Evolutionary conservation across 2,329 filamentous ascomycete species (phyloP), one percentile per base, ranked within the genome.

Genomic region (Ophiosphaerella herpotricha): DNA sequence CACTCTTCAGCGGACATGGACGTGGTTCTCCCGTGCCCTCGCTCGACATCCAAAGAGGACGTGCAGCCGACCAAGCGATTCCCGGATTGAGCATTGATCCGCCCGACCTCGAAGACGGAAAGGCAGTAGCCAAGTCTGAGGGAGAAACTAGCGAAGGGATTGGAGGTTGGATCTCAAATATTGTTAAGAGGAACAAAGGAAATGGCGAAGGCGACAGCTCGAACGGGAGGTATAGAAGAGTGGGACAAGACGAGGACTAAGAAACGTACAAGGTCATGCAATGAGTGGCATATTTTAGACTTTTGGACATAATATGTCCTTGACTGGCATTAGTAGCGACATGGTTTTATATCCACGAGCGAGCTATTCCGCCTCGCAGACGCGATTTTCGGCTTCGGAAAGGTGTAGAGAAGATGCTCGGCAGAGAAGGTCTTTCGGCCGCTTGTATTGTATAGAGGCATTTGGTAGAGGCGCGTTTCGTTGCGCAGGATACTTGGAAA

Each of bases 71-170:
- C 4, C 84, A 79, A 57, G 85, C 85, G 7, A 91, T 96, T 51
- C 91, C 91, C 1, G 87, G 88, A 7, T 80, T 97, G 48, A 85
- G 91, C 63, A 89, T 97, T 48, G 86, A 95, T 35, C 89, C 90
- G 5, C 90, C 91, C 1, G 80, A 85, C 42, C 78, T 84, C 36
- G 79, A 75, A 35, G 78, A 80, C 52, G 79, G 79, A 46, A 84
- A 82, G 67, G 52, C 62, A 9, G 51, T 62, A 32, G 44, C 61
- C 13, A 65, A 62, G 40, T 56, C 62, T 4, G 65, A 66, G 41
- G 57, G 57, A 39, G 65, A 62, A 49, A 66, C 58, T 57, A 67
- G 53, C 13, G 83, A 87, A 61, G 85, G 86, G 4, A 74, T 89
- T 46, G 84, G 85, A 13, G 85, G 85, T 12, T 89, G 87, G 86